A percentile compares a stretch with the other conserved stretches of the same genome.
These are phyloP conservation scores for Yarrowia porcina DNA, from an alignment of 805 yeast genomes.

Conservation along the genomic window DNA sequence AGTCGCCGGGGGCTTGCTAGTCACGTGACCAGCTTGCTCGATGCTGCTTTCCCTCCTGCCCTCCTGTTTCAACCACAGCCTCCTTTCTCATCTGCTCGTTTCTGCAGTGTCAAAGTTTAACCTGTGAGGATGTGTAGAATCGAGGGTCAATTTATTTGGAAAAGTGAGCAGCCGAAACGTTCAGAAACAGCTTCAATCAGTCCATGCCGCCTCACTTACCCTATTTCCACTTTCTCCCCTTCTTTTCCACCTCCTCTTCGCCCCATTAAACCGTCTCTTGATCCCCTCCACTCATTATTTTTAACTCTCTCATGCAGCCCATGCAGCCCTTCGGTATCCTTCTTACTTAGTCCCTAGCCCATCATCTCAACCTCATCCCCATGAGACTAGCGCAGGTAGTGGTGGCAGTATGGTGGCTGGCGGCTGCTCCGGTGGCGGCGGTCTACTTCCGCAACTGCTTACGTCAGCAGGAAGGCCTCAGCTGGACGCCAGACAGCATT, in stretches of 20 bases:
- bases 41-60: not conserved
- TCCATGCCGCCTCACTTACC: too few species aligned
- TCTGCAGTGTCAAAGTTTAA: not conserved
- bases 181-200: too few species aligned
- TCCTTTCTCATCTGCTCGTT: not conserved
- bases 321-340: not conserved
- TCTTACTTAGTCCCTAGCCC: not conserved
- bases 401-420: too few species aligned
- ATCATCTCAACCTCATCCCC: not conserved
- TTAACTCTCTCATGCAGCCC: not conserved
- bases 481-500: constrained; percentile 6
- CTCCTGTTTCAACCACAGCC: not conserved
- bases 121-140: too few species aligned
- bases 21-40: too few species aligned
- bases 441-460: not conserved
- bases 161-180: too few species aligned
- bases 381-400: not conserved
- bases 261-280: too few species aligned
- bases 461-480: not conserved
- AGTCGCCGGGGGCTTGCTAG: too few species aligned
- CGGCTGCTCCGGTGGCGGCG: not conserved
- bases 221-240: too few species aligned
- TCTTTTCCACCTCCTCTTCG: too few species aligned
- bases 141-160: too few species aligned
- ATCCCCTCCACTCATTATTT: not conserved